Evolutionary conservation across 345 rosid species (phyloP), one percentile per base, ranked within the genome.

Genomic region (Boechera divaricarpa): DNA sequence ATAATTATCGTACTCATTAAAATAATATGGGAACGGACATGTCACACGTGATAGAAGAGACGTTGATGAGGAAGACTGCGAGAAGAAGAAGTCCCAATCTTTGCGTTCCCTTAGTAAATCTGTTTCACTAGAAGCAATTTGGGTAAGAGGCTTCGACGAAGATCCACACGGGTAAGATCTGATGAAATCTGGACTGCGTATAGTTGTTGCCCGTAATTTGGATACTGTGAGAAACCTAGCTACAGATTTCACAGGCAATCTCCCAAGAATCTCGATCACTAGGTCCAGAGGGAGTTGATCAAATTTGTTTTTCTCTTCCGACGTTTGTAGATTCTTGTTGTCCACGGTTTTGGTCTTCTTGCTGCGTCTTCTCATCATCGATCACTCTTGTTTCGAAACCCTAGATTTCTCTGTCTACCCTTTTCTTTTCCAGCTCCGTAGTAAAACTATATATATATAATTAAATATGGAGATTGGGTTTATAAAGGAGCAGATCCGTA

Each of bases 171-270:
- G 56, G 24, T 11, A 57, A 13, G 56, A 57, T 44, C 0, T 59
- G 26, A 47, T 26, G 48, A 71, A 71, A 3, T 47, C 11, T 59
- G 8, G 15, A 59, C 57, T 13, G 48, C 58, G 35, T 10, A 71
- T 48, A 33, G 39, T 24, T 4, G 0, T 71, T 33, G 1, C 47
- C 67, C 75, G 47, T 59, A n/a, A 32, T 67, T 71, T 59, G 15
- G 57, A 71, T 47, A 71, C 58, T 10, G 16, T 21, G n/a, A 71
- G 58, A 45, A 47, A 71, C 58, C 67, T 71, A 21, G 36, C 58
- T 35, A 60, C 3, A 2, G 42, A 42, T 57, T 42, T 70, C 32
- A 1, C 2, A 8, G 75, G 67, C 11, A 45, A 21, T 35, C 75
- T 71, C 36, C 31, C 16, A 49, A 70, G 0, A 5, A 57, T 70